Conservation (phyloP, 192 early-diverging fungal genomes). For the Linnemannia elongata region DNA sequence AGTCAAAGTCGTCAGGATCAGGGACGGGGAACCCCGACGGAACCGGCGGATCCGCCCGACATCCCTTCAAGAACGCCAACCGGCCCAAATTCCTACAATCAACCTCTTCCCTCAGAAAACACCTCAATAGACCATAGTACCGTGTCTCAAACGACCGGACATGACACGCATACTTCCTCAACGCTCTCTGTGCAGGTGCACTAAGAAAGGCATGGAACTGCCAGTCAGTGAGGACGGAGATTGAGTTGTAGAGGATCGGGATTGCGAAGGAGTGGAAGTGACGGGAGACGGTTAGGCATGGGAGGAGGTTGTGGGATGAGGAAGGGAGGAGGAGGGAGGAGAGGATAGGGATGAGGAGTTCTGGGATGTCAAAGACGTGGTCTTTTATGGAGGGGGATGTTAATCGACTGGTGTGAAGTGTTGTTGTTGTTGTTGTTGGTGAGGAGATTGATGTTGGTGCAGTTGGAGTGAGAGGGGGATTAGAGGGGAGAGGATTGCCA, state of each 20-base stretch:
- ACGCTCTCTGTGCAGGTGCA: background rate
- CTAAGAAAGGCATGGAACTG: conserved; percentile 28
- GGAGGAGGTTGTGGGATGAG: conserved; percentile 25
- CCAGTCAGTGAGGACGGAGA: conserved; percentile 9
- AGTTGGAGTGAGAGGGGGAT: background rate
- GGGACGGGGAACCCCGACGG: conserved; percentile 3
- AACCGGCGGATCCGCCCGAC: conserved; percentile 11
- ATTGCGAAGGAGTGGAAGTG: conserved; percentile 15
- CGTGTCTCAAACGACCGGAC: conserved; percentile 22
- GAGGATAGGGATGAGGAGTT: conserved; percentile 27
- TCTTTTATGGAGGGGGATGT: background rate
- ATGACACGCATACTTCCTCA: conserved; percentile 7
- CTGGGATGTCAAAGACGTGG: conserved; percentile 46
- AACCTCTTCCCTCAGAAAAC: background rate
- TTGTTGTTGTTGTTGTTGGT: background rate
- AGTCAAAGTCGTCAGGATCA: background rate
- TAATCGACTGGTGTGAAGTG: background rate
- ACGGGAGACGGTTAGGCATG: conserved; percentile 11
- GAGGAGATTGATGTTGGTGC: background rate
- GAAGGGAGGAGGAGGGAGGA: conserved; percentile 9
- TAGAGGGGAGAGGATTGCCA: background rate
- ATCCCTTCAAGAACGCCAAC: conserved; percentile 19
- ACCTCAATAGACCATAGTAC: conserved; percentile 18
- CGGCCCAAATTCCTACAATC: conserved; percentile 10
- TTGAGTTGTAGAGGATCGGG: conserved; percentile 30